Evolutionary conservation across 2,329 filamentous ascomycete species (phyloP).

Genomic region (Seiridium cupressi): DNA sequence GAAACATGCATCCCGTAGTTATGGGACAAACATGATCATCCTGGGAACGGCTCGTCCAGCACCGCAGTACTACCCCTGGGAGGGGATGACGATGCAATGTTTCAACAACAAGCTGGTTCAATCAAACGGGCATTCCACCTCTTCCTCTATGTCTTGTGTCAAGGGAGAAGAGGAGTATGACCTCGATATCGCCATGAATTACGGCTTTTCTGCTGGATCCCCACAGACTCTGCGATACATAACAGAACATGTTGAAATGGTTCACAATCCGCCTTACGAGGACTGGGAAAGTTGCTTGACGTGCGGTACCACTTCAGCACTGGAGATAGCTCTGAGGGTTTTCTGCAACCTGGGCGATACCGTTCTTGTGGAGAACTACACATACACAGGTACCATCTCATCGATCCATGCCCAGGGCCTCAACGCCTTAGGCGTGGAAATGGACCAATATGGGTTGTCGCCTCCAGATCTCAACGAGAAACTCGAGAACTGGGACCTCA

Average conservation of each 20-base stretch:
- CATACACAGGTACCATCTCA: conserved; percentile 51
- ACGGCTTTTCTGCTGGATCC: conserved; percentile 70
- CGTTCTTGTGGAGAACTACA: conserved; percentile 66
- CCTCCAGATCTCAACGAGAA: conserved; percentile 61
- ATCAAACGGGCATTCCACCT: not conserved
- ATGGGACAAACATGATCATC: not conserved
- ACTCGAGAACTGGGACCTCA: conserved; percentile 63
- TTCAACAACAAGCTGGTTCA: not conserved
- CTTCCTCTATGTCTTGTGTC: not conserved
- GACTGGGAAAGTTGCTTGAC: conserved; percentile 71
- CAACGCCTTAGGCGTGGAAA: conserved; percentile 56
- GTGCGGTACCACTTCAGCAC: conserved; percentile 64
- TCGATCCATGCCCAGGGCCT: conserved; percentile 63
- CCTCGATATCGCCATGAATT: conserved; percentile 61
- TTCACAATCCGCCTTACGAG: conserved; percentile 69
- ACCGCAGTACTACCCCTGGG: conserved; percentile 6
- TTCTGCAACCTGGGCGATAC: conserved; percentile 62
- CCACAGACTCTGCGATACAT: conserved; percentile 69
- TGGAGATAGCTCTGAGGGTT: conserved; percentile 67
- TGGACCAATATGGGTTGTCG: conserved; percentile 66
- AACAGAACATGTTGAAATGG: conserved; percentile 73
- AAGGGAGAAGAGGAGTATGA: not conserved
- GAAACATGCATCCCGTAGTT: not conserved
- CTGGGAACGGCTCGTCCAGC: conserved; percentile 5
- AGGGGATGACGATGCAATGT: not conserved